phyloP scores from a whole-genome alignment of 768 basidiomycete genomes.

The Lactarius indigo region DNA sequence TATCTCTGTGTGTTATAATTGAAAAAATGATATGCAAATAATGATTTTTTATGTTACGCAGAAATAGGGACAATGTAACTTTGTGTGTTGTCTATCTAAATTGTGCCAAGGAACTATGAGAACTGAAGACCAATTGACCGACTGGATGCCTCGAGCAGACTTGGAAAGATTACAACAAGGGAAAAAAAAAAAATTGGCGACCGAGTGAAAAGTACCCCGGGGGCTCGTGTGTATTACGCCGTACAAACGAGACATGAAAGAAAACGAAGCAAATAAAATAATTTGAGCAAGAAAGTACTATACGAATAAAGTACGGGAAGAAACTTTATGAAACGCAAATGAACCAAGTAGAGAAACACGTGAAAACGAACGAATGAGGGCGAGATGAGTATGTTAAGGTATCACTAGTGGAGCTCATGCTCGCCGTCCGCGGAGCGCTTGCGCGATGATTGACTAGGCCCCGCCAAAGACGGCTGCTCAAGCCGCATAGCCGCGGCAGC shows the following conservation, averaged over 20 bases:
- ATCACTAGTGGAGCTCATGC: neutral
- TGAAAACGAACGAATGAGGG: neutral
- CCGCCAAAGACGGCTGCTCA: neutral
- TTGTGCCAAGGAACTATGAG: neutral
- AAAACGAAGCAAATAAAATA: conserved; percentile 3
- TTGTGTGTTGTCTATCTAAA: neutral
- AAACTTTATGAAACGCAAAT: neutral
- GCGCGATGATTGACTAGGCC: neutral
- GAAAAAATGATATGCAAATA: conserved; percentile 1
- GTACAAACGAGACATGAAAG: neutral
- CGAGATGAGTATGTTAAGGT: neutral
- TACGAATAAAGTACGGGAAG: conserved; percentile 3
- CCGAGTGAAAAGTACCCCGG: neutral
- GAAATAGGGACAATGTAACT: neutral
- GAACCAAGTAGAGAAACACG: neutral
- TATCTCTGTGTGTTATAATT: neutral
- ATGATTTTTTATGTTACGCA: conserved; percentile 3
- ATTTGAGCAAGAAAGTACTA: conserved; percentile 13
- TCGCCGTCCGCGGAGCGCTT: neutral
- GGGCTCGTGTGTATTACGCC: neutral
- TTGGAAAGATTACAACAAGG: neutral
- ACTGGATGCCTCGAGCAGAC: neutral
- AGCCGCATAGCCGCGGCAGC: neutral
- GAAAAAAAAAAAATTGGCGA: neutral
- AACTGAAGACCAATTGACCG: neutral